These are phyloP conservation scores for Scutellaria barbata DNA, from an alignment of 257 asterid genomes.

Conservation along the genomic window DNA sequence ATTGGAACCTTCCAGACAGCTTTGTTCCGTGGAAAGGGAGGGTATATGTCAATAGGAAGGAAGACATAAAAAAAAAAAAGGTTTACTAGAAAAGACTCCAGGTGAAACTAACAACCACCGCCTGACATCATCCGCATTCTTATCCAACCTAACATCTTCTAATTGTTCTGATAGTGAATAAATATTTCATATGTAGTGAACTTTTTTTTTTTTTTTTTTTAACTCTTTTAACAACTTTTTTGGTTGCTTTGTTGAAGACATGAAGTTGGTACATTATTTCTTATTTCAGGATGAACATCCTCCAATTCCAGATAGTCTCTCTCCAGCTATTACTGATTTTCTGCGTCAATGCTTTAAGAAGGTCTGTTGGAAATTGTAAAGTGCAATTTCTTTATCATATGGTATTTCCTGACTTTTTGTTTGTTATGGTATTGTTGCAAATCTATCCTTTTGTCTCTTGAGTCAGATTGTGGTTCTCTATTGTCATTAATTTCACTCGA, in stretches of 20 bases:
- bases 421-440: slow-evolving; percentile 10
- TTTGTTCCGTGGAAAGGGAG: neutral
- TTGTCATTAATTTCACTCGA: neutral
- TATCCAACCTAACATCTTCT: no score
- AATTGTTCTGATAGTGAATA: no score
- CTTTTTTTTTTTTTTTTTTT: no score
- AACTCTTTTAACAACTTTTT: slow-evolving; percentile 23
- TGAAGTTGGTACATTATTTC: slow-evolving; percentile 34
- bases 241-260: slow-evolving; percentile 30
- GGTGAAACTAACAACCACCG: neutral
- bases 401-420: slow-evolving; percentile 13
- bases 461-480: slow-evolving; percentile 12
- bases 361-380: slow-evolving; percentile 48
- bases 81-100: neutral
- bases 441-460: slow-evolving; percentile 21
- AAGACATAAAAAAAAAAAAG: neutral
- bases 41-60: neutral
- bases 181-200: no score
- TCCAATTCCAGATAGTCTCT: slow-evolving; percentile 68
- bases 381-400: slow-evolving; percentile 13
- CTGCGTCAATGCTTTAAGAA: slow-evolving; percentile 71
- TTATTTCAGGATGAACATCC: slow-evolving; percentile 67
- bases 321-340: slow-evolving; percentile 69
- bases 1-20: neutral
- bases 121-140: neutral